Percentiles rank a stretch among this genome's conserved stretches.
Conservation (phyloP, 257 asterid genomes). For the Penstemon newberryi region DNA sequence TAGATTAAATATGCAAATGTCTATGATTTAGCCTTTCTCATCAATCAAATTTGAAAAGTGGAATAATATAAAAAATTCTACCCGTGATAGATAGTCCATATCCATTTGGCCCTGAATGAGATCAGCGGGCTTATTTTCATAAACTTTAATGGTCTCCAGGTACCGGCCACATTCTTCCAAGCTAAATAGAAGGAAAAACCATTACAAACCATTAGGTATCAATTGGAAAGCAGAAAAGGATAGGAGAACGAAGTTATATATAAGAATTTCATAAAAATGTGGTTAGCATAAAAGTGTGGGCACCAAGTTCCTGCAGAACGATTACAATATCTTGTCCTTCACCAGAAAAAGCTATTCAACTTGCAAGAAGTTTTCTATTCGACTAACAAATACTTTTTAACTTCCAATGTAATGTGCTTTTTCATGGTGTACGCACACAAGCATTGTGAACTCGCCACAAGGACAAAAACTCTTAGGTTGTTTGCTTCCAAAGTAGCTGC, state of each 20-base stretch:
- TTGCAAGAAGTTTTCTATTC: constrained; percentile 17
- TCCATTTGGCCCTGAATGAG: constrained; percentile 98
- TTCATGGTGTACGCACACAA: neutral
- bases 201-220: constrained; percentile 15
- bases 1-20: constrained; percentile 10
- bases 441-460: neutral
- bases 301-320: constrained; percentile 15
- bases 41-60: neutral
- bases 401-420: neutral
- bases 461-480: neutral
- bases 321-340: neutral
- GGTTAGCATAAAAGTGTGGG: constrained; percentile 13
- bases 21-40: constrained; percentile 5
- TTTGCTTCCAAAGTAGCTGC: neutral
- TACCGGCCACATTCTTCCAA: constrained; percentile 98
- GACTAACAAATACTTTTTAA: neutral
- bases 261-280: neutral
- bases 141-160: constrained; percentile 92
- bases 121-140: constrained; percentile 94
- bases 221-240: constrained; percentile 10
- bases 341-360: neutral
- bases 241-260: constrained; percentile 9
- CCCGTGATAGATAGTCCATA: constrained; percentile 89
- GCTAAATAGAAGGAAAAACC: constrained; percentile 40
- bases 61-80: constrained; percentile 28